phyloP scores from a whole-genome alignment of 331 rosid species.

The Acacia concinna region DNA sequence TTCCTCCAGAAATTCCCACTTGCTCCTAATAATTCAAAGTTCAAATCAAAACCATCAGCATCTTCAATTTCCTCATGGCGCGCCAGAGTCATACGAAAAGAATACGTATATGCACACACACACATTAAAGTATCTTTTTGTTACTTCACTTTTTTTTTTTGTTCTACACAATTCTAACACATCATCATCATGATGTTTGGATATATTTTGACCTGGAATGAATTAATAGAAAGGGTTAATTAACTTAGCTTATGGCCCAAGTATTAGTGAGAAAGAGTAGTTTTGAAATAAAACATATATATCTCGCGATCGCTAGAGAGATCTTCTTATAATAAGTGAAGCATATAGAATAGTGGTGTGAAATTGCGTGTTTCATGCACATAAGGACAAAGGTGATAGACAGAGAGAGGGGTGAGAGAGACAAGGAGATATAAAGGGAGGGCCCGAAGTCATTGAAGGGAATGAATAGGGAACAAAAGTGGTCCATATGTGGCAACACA shows the following conservation, averaged over 20 bases:
- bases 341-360: neutral
- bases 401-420: neutral
- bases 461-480: slow-evolving; percentile 41
- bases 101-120: neutral
- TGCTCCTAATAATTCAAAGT: neutral
- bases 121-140: neutral
- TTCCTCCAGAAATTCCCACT: neutral
- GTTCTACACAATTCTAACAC: neutral
- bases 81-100: neutral
- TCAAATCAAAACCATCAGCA: neutral
- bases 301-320: neutral
- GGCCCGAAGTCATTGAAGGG: slow-evolving; percentile 48
- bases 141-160: neutral
- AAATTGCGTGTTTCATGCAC: slow-evolving; percentile 26
- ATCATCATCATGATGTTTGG: neutral
- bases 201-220: neutral
- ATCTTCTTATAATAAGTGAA: neutral
- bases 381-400: neutral
- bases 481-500: slow-evolving; percentile 46
- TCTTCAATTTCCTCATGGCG: neutral
- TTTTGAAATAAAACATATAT: neutral
- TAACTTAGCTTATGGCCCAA: neutral
- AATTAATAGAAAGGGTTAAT: neutral
- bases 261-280: neutral
- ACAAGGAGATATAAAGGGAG: slow-evolving; percentile 24